A percentile compares a stretch with the other conserved stretches of the same genome.
phyloP scores from a whole-genome alignment of 768 basidiomycete species.

The Calocybe indica region DNA sequence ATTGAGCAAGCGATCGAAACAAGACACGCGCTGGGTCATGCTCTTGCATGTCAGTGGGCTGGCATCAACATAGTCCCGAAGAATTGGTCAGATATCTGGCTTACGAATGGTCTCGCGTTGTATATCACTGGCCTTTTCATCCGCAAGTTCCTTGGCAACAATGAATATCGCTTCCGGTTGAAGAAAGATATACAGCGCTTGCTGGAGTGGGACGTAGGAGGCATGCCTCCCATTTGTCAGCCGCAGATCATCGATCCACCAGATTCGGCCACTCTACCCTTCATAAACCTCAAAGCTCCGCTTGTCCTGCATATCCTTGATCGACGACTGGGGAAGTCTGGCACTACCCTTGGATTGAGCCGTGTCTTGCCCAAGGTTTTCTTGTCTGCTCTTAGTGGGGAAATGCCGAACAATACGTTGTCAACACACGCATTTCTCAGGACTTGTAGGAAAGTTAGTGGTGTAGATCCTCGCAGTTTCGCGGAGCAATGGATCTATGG shows the following conservation, averaged over 20 bases:
- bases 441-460: constrained; percentile 89
- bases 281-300: constrained; percentile 93
- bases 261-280: constrained; percentile 70
- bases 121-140: constrained; percentile 89
- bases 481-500: constrained; percentile 99
- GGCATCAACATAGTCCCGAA: constrained; percentile 95
- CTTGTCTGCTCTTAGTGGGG: constrained; percentile 88
- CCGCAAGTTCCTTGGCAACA: constrained; percentile 85
- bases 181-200: constrained; percentile 97
- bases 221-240: constrained; percentile 90
- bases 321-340: constrained; percentile 88
- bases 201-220: constrained; percentile 79
- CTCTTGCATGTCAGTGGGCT: constrained; percentile 93
- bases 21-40: constrained; percentile 78
- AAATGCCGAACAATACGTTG: constrained; percentile 77
- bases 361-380: constrained; percentile 95
- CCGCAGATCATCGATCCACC: constrained; percentile 83
- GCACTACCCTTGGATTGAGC: constrained; percentile 89
- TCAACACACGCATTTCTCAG: constrained; percentile 89
- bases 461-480: constrained; percentile 84
- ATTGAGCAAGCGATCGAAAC: constrained; percentile 94
- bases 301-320: constrained; percentile 97
- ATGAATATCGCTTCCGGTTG: constrained; percentile 92
- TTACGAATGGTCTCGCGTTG: constrained; percentile 89
- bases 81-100: constrained; percentile 91